Base-by-base conservation (phyloP, 2,329 filamentous ascomycete species). In the Metarhizium brunneum region DNA sequence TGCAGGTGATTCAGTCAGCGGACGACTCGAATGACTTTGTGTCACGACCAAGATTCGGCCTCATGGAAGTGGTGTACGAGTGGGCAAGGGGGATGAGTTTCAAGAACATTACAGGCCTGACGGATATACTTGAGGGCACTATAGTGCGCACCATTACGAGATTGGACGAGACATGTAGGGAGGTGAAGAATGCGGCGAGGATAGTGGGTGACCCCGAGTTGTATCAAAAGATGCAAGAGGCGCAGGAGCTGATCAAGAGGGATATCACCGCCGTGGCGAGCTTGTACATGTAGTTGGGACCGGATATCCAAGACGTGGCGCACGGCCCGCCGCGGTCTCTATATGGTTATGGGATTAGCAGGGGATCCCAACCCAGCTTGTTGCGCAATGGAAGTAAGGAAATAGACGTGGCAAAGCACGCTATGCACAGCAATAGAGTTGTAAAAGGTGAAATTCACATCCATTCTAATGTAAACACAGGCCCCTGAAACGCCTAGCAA, bases 21-120 rank as follows among this genome's bases (percentile, higher is more conserved):
- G 92, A 97, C 55, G 92, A 96, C 67, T 87, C 86, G 56, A 96
- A 95, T 65, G 92, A 97, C 70, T 96, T 96, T 66, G 87, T 89
- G 40, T 90, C 85, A 57, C 81, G 86, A 54, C 90, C 92, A 2
- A 82, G 92, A 10, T 99, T 99, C 68, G 94, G 92, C 1, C 81
- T 99, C 55, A 91, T 96, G 68, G 94, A 99, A 71, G 94, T 99
- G 0, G 95, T 99, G 38, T 96, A 97, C 69, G 94, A 99, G 71
- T 99, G 94, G 94, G 94, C 94, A 10, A 80, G 90, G 52, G 94
- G 94, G 30, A 97, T 97, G 90, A 92, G 89, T 53, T 99, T 99
- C 79, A 95, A 95, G 73, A 92, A 94, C 61, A 99, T 99, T 62
- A 97, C 92, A 0, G 88, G 92, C 62, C 74, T 99, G 67, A 99